These are phyloP conservation scores for Penicillium arizonense DNA, from an alignment of 495 filamentous ascomycete species.

Conservation along the genomic window DNA sequence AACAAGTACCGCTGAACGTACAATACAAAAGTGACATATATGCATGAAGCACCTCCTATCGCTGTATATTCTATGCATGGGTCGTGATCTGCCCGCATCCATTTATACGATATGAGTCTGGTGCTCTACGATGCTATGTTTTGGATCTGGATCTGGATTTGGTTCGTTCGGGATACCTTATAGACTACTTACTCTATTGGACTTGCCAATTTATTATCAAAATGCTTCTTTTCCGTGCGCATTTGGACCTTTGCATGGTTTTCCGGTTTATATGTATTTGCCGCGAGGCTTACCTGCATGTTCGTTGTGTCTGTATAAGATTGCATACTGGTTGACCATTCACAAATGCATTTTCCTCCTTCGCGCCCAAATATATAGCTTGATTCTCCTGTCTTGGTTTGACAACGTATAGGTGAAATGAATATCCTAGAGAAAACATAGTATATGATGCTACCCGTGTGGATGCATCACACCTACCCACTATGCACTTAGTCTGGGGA, in stretches of 20 bases:
- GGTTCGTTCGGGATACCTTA: slow-evolving; percentile 1
- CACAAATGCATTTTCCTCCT: too few relatives aligned
- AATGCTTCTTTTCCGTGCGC: background rate
- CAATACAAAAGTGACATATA: background rate
- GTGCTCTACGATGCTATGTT: background rate
- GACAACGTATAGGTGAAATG: too few relatives aligned
- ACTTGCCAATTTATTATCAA: background rate
- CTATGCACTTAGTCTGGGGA: too few relatives aligned
- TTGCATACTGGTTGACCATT: too few relatives aligned
- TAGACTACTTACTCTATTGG: slow-evolving; percentile 12
- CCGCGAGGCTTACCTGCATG: too few relatives aligned
- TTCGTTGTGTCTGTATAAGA: background rate
- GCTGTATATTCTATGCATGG: background rate
- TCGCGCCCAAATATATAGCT: too few relatives aligned
- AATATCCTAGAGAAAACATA: too few relatives aligned
- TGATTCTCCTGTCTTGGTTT: too few relatives aligned
- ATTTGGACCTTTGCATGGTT: background rate
- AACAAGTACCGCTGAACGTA: slow-evolving; percentile 60
- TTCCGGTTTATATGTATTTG: too few relatives aligned
- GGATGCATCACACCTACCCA: too few relatives aligned
- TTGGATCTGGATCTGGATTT: slow-evolving; percentile 3
- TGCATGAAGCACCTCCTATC: too few relatives aligned
- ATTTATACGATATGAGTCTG: background rate
- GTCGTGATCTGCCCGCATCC: background rate
- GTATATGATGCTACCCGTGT: too few relatives aligned